Evolutionary conservation across 2,329 filamentous ascomycete genomes (phyloP).

Genomic region (Elsinoe necatrix): DNA sequence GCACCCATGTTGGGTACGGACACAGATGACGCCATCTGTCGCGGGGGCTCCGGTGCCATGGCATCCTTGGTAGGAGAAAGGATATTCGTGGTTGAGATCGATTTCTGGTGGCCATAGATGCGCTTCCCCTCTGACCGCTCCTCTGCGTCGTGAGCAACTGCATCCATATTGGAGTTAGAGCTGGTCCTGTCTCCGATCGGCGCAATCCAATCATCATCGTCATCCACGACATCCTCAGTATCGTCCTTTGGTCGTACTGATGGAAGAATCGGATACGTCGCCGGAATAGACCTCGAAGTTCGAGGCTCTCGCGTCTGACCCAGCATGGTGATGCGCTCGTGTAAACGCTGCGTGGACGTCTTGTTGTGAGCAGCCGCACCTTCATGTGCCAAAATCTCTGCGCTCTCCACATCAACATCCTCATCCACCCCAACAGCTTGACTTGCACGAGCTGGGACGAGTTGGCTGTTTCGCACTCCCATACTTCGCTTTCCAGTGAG

Average conservation of each 20-base stretch:
- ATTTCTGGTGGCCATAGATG: constrained; percentile 26
- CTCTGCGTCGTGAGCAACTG: background rate
- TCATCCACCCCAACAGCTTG: constrained; percentile 28
- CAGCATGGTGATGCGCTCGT: constrained; percentile 81
- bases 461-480: constrained; percentile 64
- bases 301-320: constrained; percentile 46
- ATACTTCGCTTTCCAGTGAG: constrained; percentile 76
- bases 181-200: constrained; percentile 32
- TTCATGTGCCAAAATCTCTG: constrained; percentile 38
- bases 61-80: constrained; percentile 40
- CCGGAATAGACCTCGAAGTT: constrained; percentile 34
- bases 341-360: constrained; percentile 84
- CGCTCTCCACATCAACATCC: constrained; percentile 21
- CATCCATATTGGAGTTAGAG: constrained; percentile 10
- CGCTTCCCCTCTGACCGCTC: constrained; percentile 11
- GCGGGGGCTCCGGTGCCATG: constrained; percentile 31
- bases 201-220: constrained; percentile 54
- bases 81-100: constrained; percentile 28
- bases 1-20: constrained; percentile 32
- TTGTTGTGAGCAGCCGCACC: constrained; percentile 62
- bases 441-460: constrained; percentile 55
- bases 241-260: constrained; percentile 16
- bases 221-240: constrained; percentile 32
- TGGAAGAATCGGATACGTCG: constrained; percentile 31
- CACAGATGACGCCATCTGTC: constrained; percentile 50